Evolutionary conservation across 2,329 filamentous ascomycete species (phyloP).

Genomic region (Diaporthe citriasiana): DNA sequence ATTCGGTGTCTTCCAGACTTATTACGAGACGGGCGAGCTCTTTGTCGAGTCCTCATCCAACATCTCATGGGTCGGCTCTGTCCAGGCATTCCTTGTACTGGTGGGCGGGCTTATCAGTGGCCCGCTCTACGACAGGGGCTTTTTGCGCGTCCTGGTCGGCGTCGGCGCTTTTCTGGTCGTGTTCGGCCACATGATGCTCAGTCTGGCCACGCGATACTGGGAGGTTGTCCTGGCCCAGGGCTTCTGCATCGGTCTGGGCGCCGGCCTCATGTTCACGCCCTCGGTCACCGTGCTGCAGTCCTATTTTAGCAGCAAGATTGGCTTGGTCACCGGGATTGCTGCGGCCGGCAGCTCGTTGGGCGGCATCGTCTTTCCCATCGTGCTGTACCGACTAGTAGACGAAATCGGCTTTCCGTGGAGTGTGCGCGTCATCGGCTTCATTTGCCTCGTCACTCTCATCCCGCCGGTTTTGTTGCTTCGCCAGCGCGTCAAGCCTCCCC

Average conservation of each 20-base stretch:
- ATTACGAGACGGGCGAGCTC: slow-evolving; percentile 61
- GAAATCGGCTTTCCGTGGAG: slow-evolving; percentile 49
- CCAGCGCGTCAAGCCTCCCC: slow-evolving; percentile 53
- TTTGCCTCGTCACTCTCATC: slow-evolving; percentile 47
- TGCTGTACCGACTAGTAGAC: slow-evolving; percentile 45
- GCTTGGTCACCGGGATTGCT: slow-evolving; percentile 52
- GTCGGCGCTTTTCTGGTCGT: slow-evolving; percentile 58
- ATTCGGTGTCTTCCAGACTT: slow-evolving; percentile 69
- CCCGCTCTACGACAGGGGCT: slow-evolving; percentile 62
- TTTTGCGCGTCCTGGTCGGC: slow-evolving; percentile 57
- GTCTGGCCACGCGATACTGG: slow-evolving; percentile 56
- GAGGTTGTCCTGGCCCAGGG: slow-evolving; percentile 62
- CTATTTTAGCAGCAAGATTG: slow-evolving; percentile 51
- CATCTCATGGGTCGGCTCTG: slow-evolving; percentile 62
- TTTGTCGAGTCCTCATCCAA: slow-evolving; percentile 47
- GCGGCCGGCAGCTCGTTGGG: slow-evolving; percentile 52
- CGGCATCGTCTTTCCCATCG: slow-evolving; percentile 53
- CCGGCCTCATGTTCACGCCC: slow-evolving; percentile 57
- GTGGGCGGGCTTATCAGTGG: slow-evolving; percentile 59
- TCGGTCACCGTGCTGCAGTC: slow-evolving; percentile 51
- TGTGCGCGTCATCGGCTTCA: slow-evolving; percentile 47
- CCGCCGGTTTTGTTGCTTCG: slow-evolving; percentile 48
- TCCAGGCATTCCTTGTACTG: slow-evolving; percentile 62
- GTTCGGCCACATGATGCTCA: slow-evolving; percentile 62
- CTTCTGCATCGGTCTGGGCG: slow-evolving; percentile 60